Base-by-base conservation (phyloP, 208 protist genomes). In the Trypanosomatidae sp. region DNA sequence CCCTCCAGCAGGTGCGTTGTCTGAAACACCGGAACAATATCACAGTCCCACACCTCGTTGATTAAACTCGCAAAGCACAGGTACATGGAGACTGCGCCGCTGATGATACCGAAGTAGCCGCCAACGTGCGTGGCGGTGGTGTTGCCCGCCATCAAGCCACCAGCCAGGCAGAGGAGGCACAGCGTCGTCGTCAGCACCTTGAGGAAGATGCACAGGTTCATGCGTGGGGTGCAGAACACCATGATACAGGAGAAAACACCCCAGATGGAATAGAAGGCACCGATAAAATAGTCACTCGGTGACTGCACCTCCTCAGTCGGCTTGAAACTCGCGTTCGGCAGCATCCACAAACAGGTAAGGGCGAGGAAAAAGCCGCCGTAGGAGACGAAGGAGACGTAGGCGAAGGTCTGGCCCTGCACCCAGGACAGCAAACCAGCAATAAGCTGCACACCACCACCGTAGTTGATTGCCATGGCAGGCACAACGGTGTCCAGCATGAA, bases 311-410 rank as follows among this genome's bases (percentile, higher is more conserved):
- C 30, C 4, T 17, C 19, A 1, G 52, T 39, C 50, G 56, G 69
- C 55, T 53, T 46, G 7, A 73, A 39, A 8, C 19, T 44, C 0
- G 74, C 62, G 62, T 81, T 83, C 3, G 77, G 78, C 66, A 88
- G 69, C 74, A 87, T 81, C 80, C 81, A 88, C 28, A 83, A 41
- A 44, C 71, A 80, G 44, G 71, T 55, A 36, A 78, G 60, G 47
- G 78, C 62, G 22, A 89, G 67, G 84, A 82, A 92, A 73, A 92
- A 92, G 43, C 76, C 49, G 10, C 84, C 84, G 76, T 87, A 92
- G 33, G 68, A 69, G n/a, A 68, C 52, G 66, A 83, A 83, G 13
- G 79, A 59, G 9, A 82, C 74, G 59, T 47, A 85, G 44, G 74
- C 82, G 74, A 93, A 87, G 7, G 77, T 84, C 76, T 92, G 89